Percentiles rank a stretch among this genome's conserved stretches.
phyloP scores from a whole-genome alignment of 225 moss, liverwort and hornwort species.

The Lunularia cruciata region DNA sequence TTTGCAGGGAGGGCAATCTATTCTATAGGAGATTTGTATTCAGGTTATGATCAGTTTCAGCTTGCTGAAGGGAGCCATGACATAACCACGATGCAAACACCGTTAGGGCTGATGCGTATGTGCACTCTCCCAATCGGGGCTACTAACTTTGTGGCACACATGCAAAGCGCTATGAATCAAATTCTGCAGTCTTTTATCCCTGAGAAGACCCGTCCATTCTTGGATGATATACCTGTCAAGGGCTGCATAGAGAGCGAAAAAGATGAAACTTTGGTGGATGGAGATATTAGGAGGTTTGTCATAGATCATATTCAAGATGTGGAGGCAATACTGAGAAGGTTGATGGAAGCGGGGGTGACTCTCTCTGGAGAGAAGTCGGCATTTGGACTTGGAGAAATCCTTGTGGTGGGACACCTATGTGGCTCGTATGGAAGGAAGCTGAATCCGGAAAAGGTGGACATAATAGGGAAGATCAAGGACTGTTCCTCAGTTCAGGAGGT shows the following conservation, averaged over 20 bases:
- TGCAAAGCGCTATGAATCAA: slow-evolving; percentile 26
- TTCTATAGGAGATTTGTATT: slow-evolving; percentile 22
- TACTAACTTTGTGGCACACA: slow-evolving; percentile 22
- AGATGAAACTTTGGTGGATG: background rate
- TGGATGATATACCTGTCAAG: slow-evolving; percentile 33
- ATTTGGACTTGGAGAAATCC: too few species aligned
- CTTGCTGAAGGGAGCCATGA: slow-evolving; percentile 21
- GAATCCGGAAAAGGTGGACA: too few species aligned
- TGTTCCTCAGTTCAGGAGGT: too few species aligned
- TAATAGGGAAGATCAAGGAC: too few species aligned
- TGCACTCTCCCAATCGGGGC: slow-evolving; percentile 15
- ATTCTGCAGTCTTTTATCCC: slow-evolving; percentile 19
- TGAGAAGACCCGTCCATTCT: slow-evolving; percentile 24
- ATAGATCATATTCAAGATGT: slow-evolving; percentile 19
- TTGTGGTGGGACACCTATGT: too few species aligned
- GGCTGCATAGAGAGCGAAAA: slow-evolving; percentile 9
- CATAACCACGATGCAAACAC: slow-evolving; percentile 29
- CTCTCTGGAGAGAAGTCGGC: too few species aligned
- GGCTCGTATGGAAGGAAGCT: too few species aligned
- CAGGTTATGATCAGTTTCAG: slow-evolving; percentile 33
- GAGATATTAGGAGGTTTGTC: slow-evolving; percentile 12
- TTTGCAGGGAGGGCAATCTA: slow-evolving; percentile 29
- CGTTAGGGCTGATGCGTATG: slow-evolving; percentile 22
- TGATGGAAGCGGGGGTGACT: too few species aligned
- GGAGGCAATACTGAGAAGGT: background rate